Percentiles rank a stretch among this genome's conserved stretches.
These are phyloP conservation scores for Silene vulgaris DNA, from an alignment of 179 eudicot genomes.

Conservation along the genomic window DNA sequence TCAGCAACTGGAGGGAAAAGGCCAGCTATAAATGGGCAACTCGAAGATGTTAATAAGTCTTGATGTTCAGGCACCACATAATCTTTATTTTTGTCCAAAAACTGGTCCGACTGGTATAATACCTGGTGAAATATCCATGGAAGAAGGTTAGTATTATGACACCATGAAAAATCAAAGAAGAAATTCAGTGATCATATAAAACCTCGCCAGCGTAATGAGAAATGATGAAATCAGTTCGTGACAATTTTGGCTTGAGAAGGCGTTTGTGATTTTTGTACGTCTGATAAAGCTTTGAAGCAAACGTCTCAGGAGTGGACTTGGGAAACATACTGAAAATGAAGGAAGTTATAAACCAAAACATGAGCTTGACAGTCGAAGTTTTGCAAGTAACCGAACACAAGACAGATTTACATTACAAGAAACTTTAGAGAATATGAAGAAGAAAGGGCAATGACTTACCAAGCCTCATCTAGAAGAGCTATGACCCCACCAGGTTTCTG, in stretches of 20 bases:
- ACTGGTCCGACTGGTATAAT: constrained; percentile 81
- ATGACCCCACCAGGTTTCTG: constrained; percentile 98
- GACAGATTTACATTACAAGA: background rate
- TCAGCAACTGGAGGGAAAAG: constrained; percentile 73
- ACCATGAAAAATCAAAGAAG: constrained; percentile 10
- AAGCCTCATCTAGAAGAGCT: constrained; percentile 96
- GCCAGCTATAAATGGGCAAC: constrained; percentile 77
- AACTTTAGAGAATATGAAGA: background rate
- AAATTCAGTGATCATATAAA: constrained; percentile 20
- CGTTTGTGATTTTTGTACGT: constrained; percentile 82
- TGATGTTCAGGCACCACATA: constrained; percentile 94
- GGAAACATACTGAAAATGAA: constrained; percentile 81
- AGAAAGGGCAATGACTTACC: constrained; percentile 39
- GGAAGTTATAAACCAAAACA: constrained; percentile 15
- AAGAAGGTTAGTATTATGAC: constrained; percentile 10
- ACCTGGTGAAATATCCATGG: constrained; percentile 45
- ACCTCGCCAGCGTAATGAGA: constrained; percentile 98
- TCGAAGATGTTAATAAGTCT: constrained; percentile 75
- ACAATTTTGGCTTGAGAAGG: constrained; percentile 80
- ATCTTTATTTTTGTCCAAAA: constrained; percentile 96
- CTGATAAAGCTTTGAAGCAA: constrained; percentile 89
- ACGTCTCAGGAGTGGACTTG: constrained; percentile 92
- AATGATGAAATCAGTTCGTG: constrained; percentile 82
- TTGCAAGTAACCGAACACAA: constrained; percentile 1
- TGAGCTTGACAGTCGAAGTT: constrained; percentile 11